Base-by-base conservation (phyloP, 2,329 filamentous ascomycete genomes). In the Aspergillus caelatus region DNA sequence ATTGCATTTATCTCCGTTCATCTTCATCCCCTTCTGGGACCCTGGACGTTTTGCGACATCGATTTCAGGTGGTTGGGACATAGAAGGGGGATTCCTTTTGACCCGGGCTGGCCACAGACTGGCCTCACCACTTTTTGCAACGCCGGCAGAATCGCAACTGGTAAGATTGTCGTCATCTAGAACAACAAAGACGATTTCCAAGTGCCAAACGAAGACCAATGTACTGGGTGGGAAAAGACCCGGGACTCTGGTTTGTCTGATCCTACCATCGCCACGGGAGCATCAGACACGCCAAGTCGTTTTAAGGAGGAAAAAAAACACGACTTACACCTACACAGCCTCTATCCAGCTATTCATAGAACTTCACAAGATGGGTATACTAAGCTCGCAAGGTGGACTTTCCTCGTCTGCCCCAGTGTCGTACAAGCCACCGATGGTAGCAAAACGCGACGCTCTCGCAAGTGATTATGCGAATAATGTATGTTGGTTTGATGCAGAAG, bases 401-500 rank as follows among this genome's bases (percentile, higher is more conserved):
- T 54, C 58, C 26, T 60, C 58, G 26, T n/a, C 58, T n/a, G 36
- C 45, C 9, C 50, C 58, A n/a, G 48, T 12, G 34, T 21, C 48
- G 16, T 16, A 50, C 21, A 34, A 45, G 58, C 12, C 16, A n/a
- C 46, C 45, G 21, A 28, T 39, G 30, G 57, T 19, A 39, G 21
- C 57, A 23, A 50, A 43, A 36, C 39, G 19, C 26, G 59, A 61
- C 30, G 48, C 28, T 28, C 30, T 39, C 10, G 45, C 45, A 30
- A 4, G 21, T 19, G 21, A 30, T 48, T 41, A 26, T 41, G 41
- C 28, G 21, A 61, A 48, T 19, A 36, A 63, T 28, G 57, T 34
- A 32, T 50, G 28, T 60, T 56, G 60, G 57, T 45, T 56, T 30
- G 53, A 58, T 36, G 46, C 45, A 11, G 63, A 60, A 12, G n/a